A percentile compares a stretch with the other conserved stretches of the same genome.
Conservation (phyloP, 208 protist species). For the Herpetomonas muscarum region DNA sequence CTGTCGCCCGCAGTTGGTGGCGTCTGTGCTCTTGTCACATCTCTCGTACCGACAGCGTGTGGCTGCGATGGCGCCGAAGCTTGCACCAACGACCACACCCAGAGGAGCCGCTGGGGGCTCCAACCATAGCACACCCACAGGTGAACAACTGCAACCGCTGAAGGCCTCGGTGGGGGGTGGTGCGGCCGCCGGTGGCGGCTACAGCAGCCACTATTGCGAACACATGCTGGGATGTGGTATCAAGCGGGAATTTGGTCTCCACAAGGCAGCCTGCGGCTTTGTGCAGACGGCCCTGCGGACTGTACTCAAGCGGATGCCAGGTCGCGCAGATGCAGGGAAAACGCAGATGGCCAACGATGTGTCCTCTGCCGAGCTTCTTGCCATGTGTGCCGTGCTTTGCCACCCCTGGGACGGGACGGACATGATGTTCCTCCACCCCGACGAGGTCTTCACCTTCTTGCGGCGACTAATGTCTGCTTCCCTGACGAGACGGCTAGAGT, state of each 20-base stretch:
- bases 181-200: no score
- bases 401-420: conserved; percentile 85
- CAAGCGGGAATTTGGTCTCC: conserved; percentile 66
- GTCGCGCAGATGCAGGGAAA: background rate
- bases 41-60: conserved; percentile 14
- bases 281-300: conserved; percentile 53
- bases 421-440: conserved; percentile 72
- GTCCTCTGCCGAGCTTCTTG: conserved; percentile 11
- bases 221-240: conserved; percentile 77
- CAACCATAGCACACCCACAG: background rate
- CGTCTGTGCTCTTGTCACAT: conserved; percentile 36
- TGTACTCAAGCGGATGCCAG: conserved; percentile 28
- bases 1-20: conserved; percentile 37
- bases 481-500: conserved; percentile 16
- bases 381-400: conserved; percentile 76
- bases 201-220: conserved; percentile 60
- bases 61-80: background rate
- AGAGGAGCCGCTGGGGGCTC: no score
- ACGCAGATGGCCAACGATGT: background rate
- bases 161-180: no score
- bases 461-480: conserved; percentile 34
- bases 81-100: no score
- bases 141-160: no score
- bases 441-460: conserved; percentile 74
- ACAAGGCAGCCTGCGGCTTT: conserved; percentile 74